Evolutionary conservation across 1,139 yeast species (phyloP), one percentile per base, ranked within the genome.

Genomic region (Pneumocystis canis): DNA sequence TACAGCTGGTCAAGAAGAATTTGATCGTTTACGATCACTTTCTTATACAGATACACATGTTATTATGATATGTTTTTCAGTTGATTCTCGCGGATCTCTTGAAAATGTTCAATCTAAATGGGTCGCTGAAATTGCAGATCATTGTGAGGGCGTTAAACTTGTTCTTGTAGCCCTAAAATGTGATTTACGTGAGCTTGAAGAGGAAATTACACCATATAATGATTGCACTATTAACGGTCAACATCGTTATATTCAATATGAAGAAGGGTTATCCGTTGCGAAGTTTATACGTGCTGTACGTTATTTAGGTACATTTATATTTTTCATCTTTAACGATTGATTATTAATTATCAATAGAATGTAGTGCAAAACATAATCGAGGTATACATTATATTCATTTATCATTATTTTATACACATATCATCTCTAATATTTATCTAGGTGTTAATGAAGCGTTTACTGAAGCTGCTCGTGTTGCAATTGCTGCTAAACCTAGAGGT

Each of bases 1-100:
- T 73, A 92, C 98, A 5, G 98, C 98, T 3, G 98, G 98, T 5
- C 98, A 92, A 77, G 98, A 92, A 76, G 98, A 92, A 76, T 92
- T 90, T 71, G 98, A 92, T 73, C 80, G 97, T 67, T 79, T 90
- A 72, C 82, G 97, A 72, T 87, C 96, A 1, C 78, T 90, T 67
- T 85, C 95, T 57, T 92, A 92, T 74, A 84, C 94, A 28, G 98
- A 92, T 73, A 92, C 98, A 5, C 97, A 92, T 75, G 89, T 96
- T 70, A 90, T 92, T 70, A 90, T 92, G 94, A 81, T 92, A 65
- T 92, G 98, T 77, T 92, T 92, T 73, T 65, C 68, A 47, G 90
- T 92, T 66, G 98, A 92, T 74, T 89, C 96, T 1, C 84, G 87
- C 32, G 98, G 92, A 74, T 90, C 97, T 40, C 78, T 92, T 66